phyloP scores from a whole-genome alignment of 257 asterid genomes.

The Rhazya stricta region DNA sequence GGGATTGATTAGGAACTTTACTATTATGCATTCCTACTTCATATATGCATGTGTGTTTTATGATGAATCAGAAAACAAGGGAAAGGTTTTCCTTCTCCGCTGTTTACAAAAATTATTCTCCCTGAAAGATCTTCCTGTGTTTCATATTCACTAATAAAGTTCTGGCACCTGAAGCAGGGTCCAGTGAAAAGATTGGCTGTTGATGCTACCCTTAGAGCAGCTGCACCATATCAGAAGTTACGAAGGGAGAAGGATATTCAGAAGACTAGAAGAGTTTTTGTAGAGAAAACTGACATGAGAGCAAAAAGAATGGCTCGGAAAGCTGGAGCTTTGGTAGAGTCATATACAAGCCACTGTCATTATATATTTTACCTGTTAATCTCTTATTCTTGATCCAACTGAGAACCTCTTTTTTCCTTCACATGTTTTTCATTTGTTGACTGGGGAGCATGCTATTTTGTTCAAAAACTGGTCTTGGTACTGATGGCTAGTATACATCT shows the following conservation, averaged over 20 bases:
- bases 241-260: slow-evolving; percentile 78
- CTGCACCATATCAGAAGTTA: slow-evolving; percentile 97
- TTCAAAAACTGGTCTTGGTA: slow-evolving; percentile 1
- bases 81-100: too few species aligned
- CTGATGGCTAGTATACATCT: neutral
- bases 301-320: slow-evolving; percentile 99
- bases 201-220: slow-evolving; percentile 99
- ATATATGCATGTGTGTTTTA: too few species aligned
- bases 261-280: slow-evolving; percentile 69
- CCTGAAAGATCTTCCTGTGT: neutral
- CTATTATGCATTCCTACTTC: too few species aligned
- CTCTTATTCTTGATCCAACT: slow-evolving; percentile 1
- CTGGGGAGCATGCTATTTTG: neutral
- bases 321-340: slow-evolving; percentile 97
- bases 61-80: too few species aligned
- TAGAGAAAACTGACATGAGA: slow-evolving; percentile 94
- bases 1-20: too few species aligned
- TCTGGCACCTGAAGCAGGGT: slow-evolving; percentile 56
- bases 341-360: neutral
- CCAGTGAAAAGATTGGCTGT: slow-evolving; percentile 96
- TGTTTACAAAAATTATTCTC: too few species aligned
- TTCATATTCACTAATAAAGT: slow-evolving; percentile 24
- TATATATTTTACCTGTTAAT: slow-evolving; percentile 17
- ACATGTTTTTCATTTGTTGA: neutral
- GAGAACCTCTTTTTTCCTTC: neutral